Evolutionary conservation across 1,139 yeast species (phyloP).

Genomic region (Zygoascus hellenicus): DNA sequence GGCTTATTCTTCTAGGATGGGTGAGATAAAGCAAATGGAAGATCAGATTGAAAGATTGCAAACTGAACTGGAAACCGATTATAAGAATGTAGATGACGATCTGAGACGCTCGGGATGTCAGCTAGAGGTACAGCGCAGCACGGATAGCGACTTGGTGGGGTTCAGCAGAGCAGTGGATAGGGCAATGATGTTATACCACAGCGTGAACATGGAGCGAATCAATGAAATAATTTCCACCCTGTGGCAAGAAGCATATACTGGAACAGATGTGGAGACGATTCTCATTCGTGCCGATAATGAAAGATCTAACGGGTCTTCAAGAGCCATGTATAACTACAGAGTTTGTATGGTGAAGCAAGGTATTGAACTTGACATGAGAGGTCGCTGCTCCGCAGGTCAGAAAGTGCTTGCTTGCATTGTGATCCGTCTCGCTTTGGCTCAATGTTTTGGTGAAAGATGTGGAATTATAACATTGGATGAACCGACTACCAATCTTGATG

Average conservation of each 20-base stretch:
- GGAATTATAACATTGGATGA: constrained; percentile 96
- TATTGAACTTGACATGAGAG: constrained; percentile 94
- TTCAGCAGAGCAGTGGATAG: constrained; percentile 83
- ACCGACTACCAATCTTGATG: constrained; percentile 94
- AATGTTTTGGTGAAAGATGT: constrained; percentile 91
- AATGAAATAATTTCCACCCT: constrained; percentile 81
- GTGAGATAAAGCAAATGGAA: constrained; percentile 79
- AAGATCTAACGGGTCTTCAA: constrained; percentile 44
- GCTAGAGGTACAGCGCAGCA: constrained; percentile 68
- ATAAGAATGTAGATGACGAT: constrained; percentile 53
- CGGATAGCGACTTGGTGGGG: constrained; percentile 78
- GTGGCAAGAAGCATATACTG: constrained; percentile 92
- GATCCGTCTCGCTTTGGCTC: constrained; percentile 87
- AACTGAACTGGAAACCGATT: constrained; percentile 63
- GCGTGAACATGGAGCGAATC: constrained; percentile 87
- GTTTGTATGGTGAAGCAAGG: constrained; percentile 94
- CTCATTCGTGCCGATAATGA: constrained; percentile 78
- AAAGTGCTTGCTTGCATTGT: constrained; percentile 90
- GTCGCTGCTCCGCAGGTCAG: constrained; percentile 97
- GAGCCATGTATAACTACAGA: constrained; percentile 77
- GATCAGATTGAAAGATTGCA: constrained; percentile 58
- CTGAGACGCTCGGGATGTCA: constrained; percentile 71
- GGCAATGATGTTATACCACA: constrained; percentile 91
- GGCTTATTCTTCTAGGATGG: constrained; percentile 69
- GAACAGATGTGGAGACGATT: constrained; percentile 91